phyloP scores from a whole-genome alignment of 2,329 filamentous ascomycete genomes.

The Aspergillus pseudoviridinutans region DNA sequence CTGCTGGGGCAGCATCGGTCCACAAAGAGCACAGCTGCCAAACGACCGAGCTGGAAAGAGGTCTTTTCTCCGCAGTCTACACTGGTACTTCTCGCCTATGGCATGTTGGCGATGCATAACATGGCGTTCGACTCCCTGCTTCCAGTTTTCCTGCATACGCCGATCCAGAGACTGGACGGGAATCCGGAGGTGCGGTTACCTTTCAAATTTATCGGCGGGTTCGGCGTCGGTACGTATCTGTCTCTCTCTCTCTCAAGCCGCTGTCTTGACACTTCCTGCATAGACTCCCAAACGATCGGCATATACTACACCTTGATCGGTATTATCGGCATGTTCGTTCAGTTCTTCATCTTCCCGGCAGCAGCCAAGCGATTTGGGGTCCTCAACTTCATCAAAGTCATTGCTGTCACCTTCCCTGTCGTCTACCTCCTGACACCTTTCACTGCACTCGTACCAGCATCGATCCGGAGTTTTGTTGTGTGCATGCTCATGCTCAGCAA shows the following conservation, averaged over 20 bases:
- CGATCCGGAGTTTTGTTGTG: conserved; percentile 56
- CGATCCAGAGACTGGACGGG: conserved; percentile 50
- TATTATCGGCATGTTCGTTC: conserved; percentile 71
- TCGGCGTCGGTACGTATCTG: conserved; percentile 54
- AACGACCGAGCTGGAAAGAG: conserved; percentile 50
- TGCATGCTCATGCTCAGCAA: conserved; percentile 69
- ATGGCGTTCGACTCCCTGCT: conserved; percentile 84
- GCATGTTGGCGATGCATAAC: conserved; percentile 74
- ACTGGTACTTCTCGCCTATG: conserved; percentile 73
- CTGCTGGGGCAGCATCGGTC: conserved; percentile 25
- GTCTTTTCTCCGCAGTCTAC: conserved; percentile 72
- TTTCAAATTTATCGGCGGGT: conserved; percentile 78
- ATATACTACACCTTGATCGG: conserved; percentile 82
- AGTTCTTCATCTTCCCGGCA: conserved; percentile 80
- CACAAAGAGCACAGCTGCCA: conserved; percentile 12
- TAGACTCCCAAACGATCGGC: conserved; percentile 70
- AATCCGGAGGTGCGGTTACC: conserved; percentile 61
- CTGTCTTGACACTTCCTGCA: conserved; percentile 5
- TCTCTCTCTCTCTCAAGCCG: not conserved
- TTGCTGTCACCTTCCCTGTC: conserved; percentile 65
- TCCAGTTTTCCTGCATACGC: conserved; percentile 82
- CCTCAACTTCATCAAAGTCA: conserved; percentile 66
- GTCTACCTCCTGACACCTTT: conserved; percentile 81
- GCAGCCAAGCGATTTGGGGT: conserved; percentile 71
- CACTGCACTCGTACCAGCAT: conserved; percentile 58